A percentile compares a stretch with the other conserved stretches of the same genome.
Conservation (phyloP, 192 early-diverging fungal species). For the Podila epigama region DNA sequence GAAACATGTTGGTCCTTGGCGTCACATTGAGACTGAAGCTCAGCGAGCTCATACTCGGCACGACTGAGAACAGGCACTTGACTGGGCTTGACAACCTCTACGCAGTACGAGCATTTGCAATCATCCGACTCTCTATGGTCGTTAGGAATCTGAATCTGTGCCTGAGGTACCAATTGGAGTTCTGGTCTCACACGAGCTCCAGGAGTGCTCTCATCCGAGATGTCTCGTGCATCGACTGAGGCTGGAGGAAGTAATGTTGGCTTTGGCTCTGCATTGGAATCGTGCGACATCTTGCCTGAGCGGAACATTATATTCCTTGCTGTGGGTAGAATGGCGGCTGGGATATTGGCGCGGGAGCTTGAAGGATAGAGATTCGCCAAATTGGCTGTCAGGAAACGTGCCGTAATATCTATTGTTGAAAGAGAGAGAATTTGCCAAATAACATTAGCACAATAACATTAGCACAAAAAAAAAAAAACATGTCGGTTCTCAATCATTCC, state of each 20-base stretch:
- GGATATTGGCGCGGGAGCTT: constrained; percentile 14
- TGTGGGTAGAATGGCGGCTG: constrained; percentile 22
- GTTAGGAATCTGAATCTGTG: constrained; percentile 8
- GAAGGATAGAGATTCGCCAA: constrained; percentile 27
- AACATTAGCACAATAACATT: background rate
- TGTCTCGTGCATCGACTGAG: background rate
- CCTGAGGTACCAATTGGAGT: constrained; percentile 6
- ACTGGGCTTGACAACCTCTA: constrained; percentile 16
- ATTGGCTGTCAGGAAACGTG: constrained; percentile 28
- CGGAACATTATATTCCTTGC: constrained; percentile 6
- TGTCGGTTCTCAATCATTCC: background rate
- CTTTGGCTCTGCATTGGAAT: background rate
- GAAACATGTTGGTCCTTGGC: constrained; percentile 30
- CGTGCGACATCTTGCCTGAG: background rate
- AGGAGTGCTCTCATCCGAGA: background rate
- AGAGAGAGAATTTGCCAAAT: background rate
- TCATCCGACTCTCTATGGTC: constrained; percentile 14
- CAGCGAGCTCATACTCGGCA: constrained; percentile 31
- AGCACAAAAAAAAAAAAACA: background rate
- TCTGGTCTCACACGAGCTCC: too few species aligned
- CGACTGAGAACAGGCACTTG: constrained; percentile 18
- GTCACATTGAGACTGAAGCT: constrained; percentile 36
- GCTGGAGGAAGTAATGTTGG: background rate
- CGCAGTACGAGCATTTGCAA: constrained; percentile 26
- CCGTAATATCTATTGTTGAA: constrained; percentile 10